Conservation (phyloP, 2,329 filamentous ascomycete species). For the Byssochlamys sp. region DNA sequence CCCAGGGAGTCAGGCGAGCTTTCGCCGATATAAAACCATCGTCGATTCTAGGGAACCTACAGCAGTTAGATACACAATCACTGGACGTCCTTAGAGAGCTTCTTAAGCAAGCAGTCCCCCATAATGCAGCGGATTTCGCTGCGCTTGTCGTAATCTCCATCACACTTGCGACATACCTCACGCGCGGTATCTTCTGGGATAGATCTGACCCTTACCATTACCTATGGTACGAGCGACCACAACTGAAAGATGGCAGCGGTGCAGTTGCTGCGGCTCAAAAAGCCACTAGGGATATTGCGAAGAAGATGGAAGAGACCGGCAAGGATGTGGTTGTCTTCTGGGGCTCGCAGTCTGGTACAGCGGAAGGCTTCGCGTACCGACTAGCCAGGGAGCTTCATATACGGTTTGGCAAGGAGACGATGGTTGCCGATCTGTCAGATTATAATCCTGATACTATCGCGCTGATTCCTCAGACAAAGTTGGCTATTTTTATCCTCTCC, state of each 20-base stretch:
- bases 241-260: slow-evolving; percentile 24
- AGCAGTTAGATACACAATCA: not conserved
- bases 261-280: slow-evolving; percentile 9
- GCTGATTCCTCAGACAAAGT: slow-evolving; percentile 66
- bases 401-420: slow-evolving; percentile 82
- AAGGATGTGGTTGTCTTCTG: slow-evolving; percentile 84
- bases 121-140: slow-evolving; percentile 21
- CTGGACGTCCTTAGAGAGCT: not conserved
- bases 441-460: slow-evolving; percentile 86
- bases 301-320: slow-evolving; percentile 32
- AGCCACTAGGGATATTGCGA: slow-evolving; percentile 39
- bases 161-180: slow-evolving; percentile 31
- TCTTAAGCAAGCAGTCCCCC: not conserved
- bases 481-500: slow-evolving; percentile 81
- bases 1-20: not conserved
- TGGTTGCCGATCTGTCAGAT: slow-evolving; percentile 87
- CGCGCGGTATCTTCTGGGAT: slow-evolving; percentile 39
- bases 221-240: slow-evolving; percentile 43
- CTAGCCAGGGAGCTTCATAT: slow-evolving; percentile 85
- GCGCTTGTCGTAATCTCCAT: slow-evolving; percentile 29
- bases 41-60: not conserved
- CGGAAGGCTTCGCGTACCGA: slow-evolving; percentile 84
- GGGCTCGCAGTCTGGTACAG: slow-evolving; percentile 88
- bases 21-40: not conserved
- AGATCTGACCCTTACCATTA: slow-evolving; percentile 42